Conservation (phyloP, 345 rosid genomes). For the Hibiscus mutabilis region DNA sequence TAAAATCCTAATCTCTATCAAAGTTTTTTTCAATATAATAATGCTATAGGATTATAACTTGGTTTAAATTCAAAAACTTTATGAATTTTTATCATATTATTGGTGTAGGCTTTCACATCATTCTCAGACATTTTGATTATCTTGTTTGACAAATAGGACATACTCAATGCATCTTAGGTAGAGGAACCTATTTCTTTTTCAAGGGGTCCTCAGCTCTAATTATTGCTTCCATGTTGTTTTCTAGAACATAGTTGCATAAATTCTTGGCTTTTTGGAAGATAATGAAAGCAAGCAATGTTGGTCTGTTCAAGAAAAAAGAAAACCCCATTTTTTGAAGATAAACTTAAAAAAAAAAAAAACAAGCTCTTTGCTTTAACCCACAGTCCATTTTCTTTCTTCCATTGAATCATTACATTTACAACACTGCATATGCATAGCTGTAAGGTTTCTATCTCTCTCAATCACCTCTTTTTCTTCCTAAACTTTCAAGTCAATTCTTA, state of each 20-base stretch:
- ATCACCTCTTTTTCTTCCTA: neutral
- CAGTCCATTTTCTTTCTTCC: constrained; percentile 19
- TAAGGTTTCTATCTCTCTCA: constrained; percentile 18
- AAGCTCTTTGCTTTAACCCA: constrained; percentile 15
- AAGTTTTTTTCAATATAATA: no score
- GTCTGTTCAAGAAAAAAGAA: neutral
- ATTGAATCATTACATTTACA: constrained; percentile 38
- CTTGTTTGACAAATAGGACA: constrained; percentile 27
- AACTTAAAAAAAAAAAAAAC: neutral
- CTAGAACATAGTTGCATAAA: neutral
- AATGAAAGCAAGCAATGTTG: neutral
- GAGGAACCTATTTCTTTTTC: constrained; percentile 10
- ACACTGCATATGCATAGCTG: constrained; percentile 38
- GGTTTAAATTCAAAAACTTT: constrained; percentile 1
- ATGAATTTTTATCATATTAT: constrained; percentile 1
- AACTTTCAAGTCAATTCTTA: neutral
- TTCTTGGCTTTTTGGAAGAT: constrained; percentile 1
- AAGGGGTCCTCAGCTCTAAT: constrained; percentile 1
- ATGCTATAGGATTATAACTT: neutral
- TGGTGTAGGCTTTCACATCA: constrained; percentile 34
- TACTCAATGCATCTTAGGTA: constrained; percentile 8
- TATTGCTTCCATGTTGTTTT: constrained; percentile 10
- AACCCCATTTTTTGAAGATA: neutral
- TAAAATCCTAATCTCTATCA: no score
- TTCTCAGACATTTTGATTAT: constrained; percentile 36